Evolutionary conservation across 2,329 filamentous ascomycete genomes (phyloP).

Genomic region (Chalaropsis thielavioides): DNA sequence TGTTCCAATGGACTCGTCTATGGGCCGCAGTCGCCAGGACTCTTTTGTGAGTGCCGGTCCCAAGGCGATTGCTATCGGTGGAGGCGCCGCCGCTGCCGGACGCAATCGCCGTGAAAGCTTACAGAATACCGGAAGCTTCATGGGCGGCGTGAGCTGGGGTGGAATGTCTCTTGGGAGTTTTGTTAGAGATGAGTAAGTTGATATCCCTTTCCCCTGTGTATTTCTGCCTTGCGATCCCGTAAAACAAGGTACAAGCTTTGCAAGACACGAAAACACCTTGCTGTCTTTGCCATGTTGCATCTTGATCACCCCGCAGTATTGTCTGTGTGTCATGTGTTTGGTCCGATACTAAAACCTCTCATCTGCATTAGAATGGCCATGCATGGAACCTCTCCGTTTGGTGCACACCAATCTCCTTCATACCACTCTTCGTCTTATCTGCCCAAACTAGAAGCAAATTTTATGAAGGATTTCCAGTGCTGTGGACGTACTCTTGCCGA

Average conservation of each 20-base stretch:
- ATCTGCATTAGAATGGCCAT: slow-evolving; percentile 61
- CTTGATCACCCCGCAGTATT: not conserved
- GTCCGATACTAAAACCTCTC: slow-evolving; percentile 19
- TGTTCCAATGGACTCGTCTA: slow-evolving; percentile 40
- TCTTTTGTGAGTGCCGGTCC: slow-evolving; percentile 51
- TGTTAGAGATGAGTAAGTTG: slow-evolving; percentile 88
- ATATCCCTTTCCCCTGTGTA: not conserved
- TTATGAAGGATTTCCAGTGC: slow-evolving; percentile 94
- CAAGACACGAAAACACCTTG: not conserved
- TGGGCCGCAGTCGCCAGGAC: slow-evolving; percentile 46
- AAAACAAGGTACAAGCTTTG: not conserved
- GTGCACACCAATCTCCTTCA: slow-evolving; percentile 71
- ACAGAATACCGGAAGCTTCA: slow-evolving; percentile 41
- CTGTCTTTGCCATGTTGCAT: slow-evolving; percentile 1
- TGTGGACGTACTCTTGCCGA: slow-evolving; percentile 82
- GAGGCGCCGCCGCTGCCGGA: slow-evolving; percentile 46
- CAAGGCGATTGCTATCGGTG: slow-evolving; percentile 53
- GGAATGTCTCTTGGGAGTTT: slow-evolving; percentile 92
- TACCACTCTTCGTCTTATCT: slow-evolving; percentile 95
- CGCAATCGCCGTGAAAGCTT: slow-evolving; percentile 47
- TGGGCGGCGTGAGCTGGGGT: slow-evolving; percentile 91
- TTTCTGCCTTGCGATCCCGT: not conserved
- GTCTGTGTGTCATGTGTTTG: slow-evolving; percentile 3
- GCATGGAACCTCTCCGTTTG: slow-evolving; percentile 87
- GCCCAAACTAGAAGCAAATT: slow-evolving; percentile 90